A percentile compares a stretch with the other conserved stretches of the same genome.
Conservation (phyloP, 2,329 filamentous ascomycete genomes). For the Aspergillus jensenii region DNA sequence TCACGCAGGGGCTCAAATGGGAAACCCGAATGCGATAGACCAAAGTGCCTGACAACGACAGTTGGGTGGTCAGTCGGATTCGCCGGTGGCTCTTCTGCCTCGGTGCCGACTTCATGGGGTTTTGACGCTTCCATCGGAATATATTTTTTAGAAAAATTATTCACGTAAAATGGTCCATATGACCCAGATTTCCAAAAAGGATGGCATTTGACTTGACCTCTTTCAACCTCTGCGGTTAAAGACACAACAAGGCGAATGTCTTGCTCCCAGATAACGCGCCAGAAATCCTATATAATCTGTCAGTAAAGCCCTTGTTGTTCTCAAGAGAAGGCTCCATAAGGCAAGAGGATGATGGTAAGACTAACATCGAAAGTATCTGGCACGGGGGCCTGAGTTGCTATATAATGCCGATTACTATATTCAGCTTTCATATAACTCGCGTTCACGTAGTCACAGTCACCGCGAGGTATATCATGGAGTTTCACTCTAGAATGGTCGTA, state of each 20-base stretch:
- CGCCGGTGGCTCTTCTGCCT: conserved; percentile 23
- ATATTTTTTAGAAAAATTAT: conserved; percentile 75
- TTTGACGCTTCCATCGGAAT: conserved; percentile 68
- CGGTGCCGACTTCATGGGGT: conserved; percentile 46
- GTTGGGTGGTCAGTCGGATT: conserved; percentile 50
- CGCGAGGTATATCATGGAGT: conserved; percentile 65
- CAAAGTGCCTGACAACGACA: conserved; percentile 84
- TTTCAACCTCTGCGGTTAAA: conserved; percentile 91
- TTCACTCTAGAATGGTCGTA: conserved; percentile 92
- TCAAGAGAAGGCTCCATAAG: background rate
- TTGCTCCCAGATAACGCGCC: conserved; percentile 96
- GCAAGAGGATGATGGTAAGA: conserved; percentile 12
- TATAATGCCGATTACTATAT: conserved; percentile 86
- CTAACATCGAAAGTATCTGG: conserved; percentile 87
- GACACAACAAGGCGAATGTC: conserved; percentile 94
- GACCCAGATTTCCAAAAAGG: conserved; percentile 82
- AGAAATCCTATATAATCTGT: conserved; percentile 71
- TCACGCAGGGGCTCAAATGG: conserved; percentile 87
- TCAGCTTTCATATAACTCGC: conserved; percentile 81
- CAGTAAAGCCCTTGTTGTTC: background rate
- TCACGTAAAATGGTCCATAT: conserved; percentile 76
- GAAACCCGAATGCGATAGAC: conserved; percentile 70
- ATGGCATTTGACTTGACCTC: conserved; percentile 91
- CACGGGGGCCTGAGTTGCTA: conserved; percentile 90
- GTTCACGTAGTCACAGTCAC: conserved; percentile 90